Conservation (phyloP, 2,329 filamentous ascomycete genomes). For the Colletotrichum sp. region DNA sequence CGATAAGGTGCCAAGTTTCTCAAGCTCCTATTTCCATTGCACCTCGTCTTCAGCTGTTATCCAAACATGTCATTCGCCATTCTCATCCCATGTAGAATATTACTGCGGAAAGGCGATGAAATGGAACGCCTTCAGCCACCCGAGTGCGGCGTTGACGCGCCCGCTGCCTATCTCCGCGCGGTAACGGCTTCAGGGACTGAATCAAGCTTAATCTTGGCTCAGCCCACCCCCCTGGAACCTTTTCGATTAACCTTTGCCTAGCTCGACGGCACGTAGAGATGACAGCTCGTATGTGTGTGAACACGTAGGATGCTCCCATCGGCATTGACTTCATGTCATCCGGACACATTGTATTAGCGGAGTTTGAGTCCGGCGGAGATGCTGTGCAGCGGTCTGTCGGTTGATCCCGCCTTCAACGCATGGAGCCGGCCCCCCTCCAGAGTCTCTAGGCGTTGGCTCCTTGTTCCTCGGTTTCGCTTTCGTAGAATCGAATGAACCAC, state of each 20-base stretch:
- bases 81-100: not conserved
- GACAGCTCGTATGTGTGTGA: not conserved
- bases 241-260: not conserved
- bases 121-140: not conserved
- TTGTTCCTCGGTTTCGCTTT: slow-evolving; percentile 2
- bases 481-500: not conserved
- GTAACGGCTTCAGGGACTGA: not conserved
- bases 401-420: not conserved
- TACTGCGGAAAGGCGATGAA: not conserved
- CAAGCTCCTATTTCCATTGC: not conserved
- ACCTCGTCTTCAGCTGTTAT: not conserved
- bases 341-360: not conserved
- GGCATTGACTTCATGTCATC: not conserved
- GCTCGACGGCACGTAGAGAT: not conserved
- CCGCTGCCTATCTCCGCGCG: not conserved
- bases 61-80: not conserved
- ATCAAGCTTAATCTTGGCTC: not conserved
- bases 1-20: not conserved
- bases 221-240: not conserved
- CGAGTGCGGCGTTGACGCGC: not conserved
- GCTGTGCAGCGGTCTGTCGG: not conserved
- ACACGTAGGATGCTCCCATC: not conserved
- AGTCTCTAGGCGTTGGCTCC: not conserved
- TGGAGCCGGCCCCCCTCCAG: not conserved
- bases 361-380: not conserved